Evolutionary conservation across 768 basidiomycete species (phyloP), one percentile per base, ranked within the genome.

Genomic region (Holtermannia corniformis): DNA sequence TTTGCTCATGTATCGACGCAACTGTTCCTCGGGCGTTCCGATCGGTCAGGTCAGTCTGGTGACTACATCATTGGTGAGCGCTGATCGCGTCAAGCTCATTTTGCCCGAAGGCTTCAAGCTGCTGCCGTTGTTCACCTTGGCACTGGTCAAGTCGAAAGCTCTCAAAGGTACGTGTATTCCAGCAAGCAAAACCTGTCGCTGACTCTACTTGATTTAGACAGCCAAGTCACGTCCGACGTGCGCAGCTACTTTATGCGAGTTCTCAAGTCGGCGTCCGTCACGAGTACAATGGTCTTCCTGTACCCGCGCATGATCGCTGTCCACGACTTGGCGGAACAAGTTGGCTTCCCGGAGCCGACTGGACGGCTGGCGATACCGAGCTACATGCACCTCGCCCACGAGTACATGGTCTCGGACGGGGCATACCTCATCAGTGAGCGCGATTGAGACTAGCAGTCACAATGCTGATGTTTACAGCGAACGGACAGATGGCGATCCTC

Each of bases 71-170:
- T n/a, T 22, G 42, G 22, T 21, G 2, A 12, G 4, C 7, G 24
- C 19, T 42, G 54, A 61, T 56, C 42, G 11, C 22, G 25, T 28
- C 26, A 19, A 99, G 93, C 73, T 99, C 56, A 86, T 99, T 56
- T 81, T 99, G 22, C 95, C 95, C 4, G 95, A 97, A 73, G 84
- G 86, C 0, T 91, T 90, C 77, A 84, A 85, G 64, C 78, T 84
- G 1, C 78, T 97, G 41, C 88, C 91, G 0, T 76, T 89, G 16
- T 91, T 84, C 67, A 80, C 80, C 2, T 76, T 96, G 2, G 82
- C 82, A 11, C 79, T 96, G 27, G 77, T 85, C 44, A 99, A 99
- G 75, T 80, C 80, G 49, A 93, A 95, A 70, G 83, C 90, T 19
- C 74, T 99, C n/a, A 93, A 95, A 83, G 89, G 93, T 82, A 16